Evolutionary conservation across 495 filamentous ascomycete genomes (phyloP).

Genomic region (Platismatia glauca): DNA sequence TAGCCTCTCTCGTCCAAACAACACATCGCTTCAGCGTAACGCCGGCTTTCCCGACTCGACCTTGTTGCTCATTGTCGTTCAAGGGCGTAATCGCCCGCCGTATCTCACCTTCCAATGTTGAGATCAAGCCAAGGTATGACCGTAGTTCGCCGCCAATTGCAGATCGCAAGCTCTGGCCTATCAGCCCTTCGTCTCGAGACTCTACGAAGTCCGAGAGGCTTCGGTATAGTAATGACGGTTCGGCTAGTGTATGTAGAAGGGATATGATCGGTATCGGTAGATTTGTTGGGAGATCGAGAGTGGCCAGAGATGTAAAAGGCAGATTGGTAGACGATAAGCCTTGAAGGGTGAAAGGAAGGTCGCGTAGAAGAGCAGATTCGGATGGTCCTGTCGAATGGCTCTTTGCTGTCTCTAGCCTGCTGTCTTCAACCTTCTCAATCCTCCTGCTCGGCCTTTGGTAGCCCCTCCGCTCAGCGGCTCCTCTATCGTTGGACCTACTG

Average conservation of each 20-base stretch:
- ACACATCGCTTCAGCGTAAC: constrained; percentile 94
- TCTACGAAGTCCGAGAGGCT: constrained; percentile 73
- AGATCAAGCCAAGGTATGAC: constrained; percentile 86
- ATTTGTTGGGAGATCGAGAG: constrained; percentile 62
- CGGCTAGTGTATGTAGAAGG: constrained; percentile 79
- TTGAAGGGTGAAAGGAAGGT: constrained; percentile 90
- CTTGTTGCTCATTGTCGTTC: constrained; percentile 53
- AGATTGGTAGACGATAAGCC: constrained; percentile 82
- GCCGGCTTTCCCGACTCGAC: constrained; percentile 71
- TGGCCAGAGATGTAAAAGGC: constrained; percentile 56
- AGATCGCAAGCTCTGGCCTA: constrained; percentile 90
- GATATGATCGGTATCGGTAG: constrained; percentile 80
- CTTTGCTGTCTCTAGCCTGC: constrained; percentile 1
- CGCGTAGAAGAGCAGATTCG: constrained; percentile 73
- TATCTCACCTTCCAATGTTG: constrained; percentile 90
- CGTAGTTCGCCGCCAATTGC: constrained; percentile 77
- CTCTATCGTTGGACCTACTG: background rate
- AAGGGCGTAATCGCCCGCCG: constrained; percentile 63
- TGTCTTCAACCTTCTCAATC: constrained; percentile 1
- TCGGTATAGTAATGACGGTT: constrained; percentile 84
- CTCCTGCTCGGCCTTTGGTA: background rate
- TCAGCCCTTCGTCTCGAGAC: constrained; percentile 56
- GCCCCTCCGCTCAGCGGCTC: constrained; percentile 3
- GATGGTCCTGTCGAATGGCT: constrained; percentile 22
- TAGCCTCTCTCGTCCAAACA: constrained; percentile 94